Conservation (phyloP, 1,139 yeast genomes). For the Lizanozyma gosingica region DNA sequence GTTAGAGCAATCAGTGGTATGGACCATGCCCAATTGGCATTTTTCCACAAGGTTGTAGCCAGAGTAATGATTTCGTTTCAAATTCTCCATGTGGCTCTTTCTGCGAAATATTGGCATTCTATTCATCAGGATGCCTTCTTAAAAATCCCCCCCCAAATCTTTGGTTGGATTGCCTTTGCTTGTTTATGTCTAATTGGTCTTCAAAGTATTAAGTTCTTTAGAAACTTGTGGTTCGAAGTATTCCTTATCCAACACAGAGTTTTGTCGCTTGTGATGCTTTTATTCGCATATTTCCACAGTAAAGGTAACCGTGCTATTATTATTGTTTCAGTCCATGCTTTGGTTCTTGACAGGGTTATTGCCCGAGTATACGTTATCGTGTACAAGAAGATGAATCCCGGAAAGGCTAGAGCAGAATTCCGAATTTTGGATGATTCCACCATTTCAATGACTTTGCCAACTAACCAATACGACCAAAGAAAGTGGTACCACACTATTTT, state of each 20-base stretch:
- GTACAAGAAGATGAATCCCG: slow-evolving; percentile 28
- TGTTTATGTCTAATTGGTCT: slow-evolving; percentile 28
- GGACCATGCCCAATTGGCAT: slow-evolving; percentile 28
- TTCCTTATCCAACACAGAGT: slow-evolving; percentile 38
- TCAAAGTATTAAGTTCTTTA: slow-evolving; percentile 27
- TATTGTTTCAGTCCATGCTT: slow-evolving; percentile 33
- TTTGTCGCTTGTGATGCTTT: slow-evolving; percentile 33
- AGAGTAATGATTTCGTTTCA: slow-evolving; percentile 29
- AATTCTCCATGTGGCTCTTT: slow-evolving; percentile 26
- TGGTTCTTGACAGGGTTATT: slow-evolving; percentile 36
- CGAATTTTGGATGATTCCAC: slow-evolving; percentile 35
- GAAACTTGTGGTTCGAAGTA: slow-evolving; percentile 35
- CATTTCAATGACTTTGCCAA: slow-evolving; percentile 28
- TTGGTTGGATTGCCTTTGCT: slow-evolving; percentile 40
- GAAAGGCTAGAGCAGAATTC: slow-evolving; percentile 30
- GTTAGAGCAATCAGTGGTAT: slow-evolving; percentile 34
- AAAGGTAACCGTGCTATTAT: slow-evolving; percentile 25
- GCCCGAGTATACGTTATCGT: slow-evolving; percentile 21
- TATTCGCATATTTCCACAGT: slow-evolving; percentile 36
- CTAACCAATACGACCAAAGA: slow-evolving; percentile 10
- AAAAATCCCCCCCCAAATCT: slow-evolving; percentile 40
- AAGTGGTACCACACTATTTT: slow-evolving; percentile 24
- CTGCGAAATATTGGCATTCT: slow-evolving; percentile 32
- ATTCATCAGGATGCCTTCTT: slow-evolving; percentile 32
- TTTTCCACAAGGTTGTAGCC: slow-evolving; percentile 39